Base-by-base conservation (phyloP, 768 basidiomycete species). In the Podaxis sp. region DNA sequence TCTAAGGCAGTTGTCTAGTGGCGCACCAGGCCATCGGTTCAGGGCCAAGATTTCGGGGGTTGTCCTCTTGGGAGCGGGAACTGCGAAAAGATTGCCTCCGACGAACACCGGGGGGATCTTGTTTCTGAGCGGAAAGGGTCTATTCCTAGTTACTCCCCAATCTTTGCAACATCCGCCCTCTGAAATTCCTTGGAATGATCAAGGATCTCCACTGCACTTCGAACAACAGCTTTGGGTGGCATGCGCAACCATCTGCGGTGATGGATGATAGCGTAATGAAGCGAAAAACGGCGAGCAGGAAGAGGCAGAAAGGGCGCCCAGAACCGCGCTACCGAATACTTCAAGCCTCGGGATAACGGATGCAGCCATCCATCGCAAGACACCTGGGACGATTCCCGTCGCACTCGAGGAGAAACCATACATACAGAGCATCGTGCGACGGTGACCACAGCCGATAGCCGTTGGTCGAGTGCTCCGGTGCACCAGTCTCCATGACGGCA, bases 291-390 rank as follows among this genome's bases (percentile, higher is more conserved):
- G 12, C 10, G 49, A 36, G 20, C 37, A 30, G 38, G 36, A 20
- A 37, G 51, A 49, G 30, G 17, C n/a, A 17, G 15, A 37, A 24
- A 52, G 10, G 11, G 22, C 20, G 2, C n/a, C 20, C 12, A 26
- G 33, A 26, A 46, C 44, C 33, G 26, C 30, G 33, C 52, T 30
- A 48, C 30, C 55, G 53, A 40, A 61, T 22, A 24, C 30, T 55
- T 56, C 53, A 62, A 48, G n/a, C 52, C 28, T 36, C 22, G 12
- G 53, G 52, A 48, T 62, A 62, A 55, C 60, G 60, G 53, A 54
- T 46, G 60, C 53, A 62, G 60, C 60, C 60, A 62, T 62, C 60
- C 60, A 62, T 62, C 60, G 60, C 60, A 62, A 62, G 60, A 62
- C n/a, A 22, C 60, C 52, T 30, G 60, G 53, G 17, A 54, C 30